These are phyloP conservation scores for Aspergillus bridgeri DNA, from an alignment of 495 filamentous ascomycete species.

Conservation along the genomic window DNA sequence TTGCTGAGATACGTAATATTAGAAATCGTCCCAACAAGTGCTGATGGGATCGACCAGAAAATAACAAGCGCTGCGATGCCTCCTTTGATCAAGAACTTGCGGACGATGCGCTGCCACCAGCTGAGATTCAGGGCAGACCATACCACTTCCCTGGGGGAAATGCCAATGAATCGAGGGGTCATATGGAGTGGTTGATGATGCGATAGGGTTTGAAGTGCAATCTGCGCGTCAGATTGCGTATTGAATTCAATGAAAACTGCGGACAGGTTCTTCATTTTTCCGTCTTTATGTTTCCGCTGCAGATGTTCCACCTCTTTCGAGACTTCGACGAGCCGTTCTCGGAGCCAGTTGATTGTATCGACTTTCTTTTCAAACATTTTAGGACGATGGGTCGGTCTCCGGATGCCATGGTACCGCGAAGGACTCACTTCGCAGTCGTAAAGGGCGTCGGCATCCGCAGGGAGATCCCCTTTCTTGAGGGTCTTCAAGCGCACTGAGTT, in stretches of 20 bases:
- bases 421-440: conserved; percentile 42
- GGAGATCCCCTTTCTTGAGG: conserved; percentile 27
- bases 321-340: conserved; percentile 62
- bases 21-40: conserved; percentile 74
- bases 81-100: conserved; percentile 60
- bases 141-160: conserved; percentile 74
- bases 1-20: conserved; percentile 68
- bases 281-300: conserved; percentile 53
- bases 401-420: conserved; percentile 45
- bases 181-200: conserved; percentile 85
- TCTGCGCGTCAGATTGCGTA: conserved; percentile 74
- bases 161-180: conserved; percentile 75
- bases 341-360: conserved; percentile 85
- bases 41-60: conserved; percentile 89
- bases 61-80: conserved; percentile 75
- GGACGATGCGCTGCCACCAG: conserved; percentile 77
- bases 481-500: conserved; percentile 51
- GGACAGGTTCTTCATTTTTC: conserved; percentile 48
- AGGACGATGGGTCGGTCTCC: conserved; percentile 51
- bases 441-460: conserved; percentile 25
- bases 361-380: conserved; percentile 64
- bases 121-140: conserved; percentile 77
- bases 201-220: conserved; percentile 73
- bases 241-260: conserved; percentile 85
- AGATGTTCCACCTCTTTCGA: conserved; percentile 64